Conservation (phyloP, 1,139 yeast species). For the Zygoascus hellenicus region DNA sequence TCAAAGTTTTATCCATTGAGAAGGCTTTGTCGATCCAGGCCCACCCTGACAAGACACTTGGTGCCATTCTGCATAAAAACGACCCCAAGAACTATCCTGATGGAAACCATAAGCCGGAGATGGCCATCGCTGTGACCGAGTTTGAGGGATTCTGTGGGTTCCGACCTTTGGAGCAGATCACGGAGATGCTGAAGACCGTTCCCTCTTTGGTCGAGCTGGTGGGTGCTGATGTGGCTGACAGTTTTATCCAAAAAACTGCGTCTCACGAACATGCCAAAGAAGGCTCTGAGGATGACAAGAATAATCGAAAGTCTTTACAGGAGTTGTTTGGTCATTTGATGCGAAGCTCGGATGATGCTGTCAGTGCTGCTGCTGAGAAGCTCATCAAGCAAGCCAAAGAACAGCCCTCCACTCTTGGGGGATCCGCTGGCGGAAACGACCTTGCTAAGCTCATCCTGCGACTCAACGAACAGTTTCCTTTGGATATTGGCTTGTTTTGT, state of each 20-base stretch:
- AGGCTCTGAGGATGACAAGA: conserved; percentile 35
- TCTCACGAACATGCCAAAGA: conserved; percentile 47
- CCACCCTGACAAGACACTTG: conserved; percentile 90
- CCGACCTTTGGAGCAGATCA: conserved; percentile 78
- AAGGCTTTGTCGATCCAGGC: conserved; percentile 96
- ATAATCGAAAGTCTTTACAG: conserved; percentile 63
- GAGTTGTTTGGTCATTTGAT: conserved; percentile 72
- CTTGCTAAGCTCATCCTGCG: conserved; percentile 70
- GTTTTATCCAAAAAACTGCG: conserved; percentile 41
- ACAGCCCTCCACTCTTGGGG: conserved; percentile 33
- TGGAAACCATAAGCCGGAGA: conserved; percentile 97
- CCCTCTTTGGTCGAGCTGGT: conserved; percentile 73
- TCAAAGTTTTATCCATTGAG: conserved; percentile 86
- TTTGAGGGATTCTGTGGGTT: conserved; percentile 98
- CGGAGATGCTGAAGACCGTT: conserved; percentile 56
- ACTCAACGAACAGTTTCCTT: conserved; percentile 81
- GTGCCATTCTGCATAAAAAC: conserved; percentile 60
- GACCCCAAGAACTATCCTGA: conserved; percentile 97
- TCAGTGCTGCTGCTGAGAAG: conserved; percentile 49
- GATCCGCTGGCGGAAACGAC: conserved; percentile 38
- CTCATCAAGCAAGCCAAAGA: conserved; percentile 57
- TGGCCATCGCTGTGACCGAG: conserved; percentile 94
- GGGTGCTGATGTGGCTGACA: conserved; percentile 51
- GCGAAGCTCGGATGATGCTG: conserved; percentile 60
- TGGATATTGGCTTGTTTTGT: conserved; percentile 91